These are phyloP conservation scores for Bidens hawaiensis DNA, from an alignment of 140 eudicot species.

Conservation along the genomic window DNA sequence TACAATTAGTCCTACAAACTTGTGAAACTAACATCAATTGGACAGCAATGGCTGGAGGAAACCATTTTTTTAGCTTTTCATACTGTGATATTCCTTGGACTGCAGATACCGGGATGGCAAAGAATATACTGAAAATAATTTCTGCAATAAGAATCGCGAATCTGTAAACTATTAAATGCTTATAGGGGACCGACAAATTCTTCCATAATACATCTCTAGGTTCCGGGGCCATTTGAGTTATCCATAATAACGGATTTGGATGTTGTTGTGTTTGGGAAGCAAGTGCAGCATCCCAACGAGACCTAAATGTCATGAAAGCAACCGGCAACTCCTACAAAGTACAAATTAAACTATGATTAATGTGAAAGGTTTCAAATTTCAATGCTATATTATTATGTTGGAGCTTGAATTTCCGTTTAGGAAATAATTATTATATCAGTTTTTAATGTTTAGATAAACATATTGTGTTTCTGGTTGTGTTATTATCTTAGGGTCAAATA, in stretches of 20 bases:
- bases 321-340: conserved; percentile 71
- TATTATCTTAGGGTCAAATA: too few species aligned
- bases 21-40: conserved; percentile 62
- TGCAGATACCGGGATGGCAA: conserved; percentile 79
- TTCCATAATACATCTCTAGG: conserved; percentile 92
- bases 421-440: too few species aligned
- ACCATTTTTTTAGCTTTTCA: conserved; percentile 78
- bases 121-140: conserved; percentile 63
- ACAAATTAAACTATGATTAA: background rate
- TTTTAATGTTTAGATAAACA: too few species aligned
- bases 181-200: conserved; percentile 57
- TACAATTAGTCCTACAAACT: background rate
- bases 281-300: conserved; percentile 74
- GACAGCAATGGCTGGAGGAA: conserved; percentile 92
- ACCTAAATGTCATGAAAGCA: conserved; percentile 79
- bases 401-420: background rate
- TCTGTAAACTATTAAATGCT: conserved; percentile 53
- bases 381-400: background rate
- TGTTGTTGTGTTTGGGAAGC: conserved; percentile 93
- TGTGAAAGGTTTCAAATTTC: background rate
- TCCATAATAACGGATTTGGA: conserved; percentile 81
- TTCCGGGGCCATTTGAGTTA: conserved; percentile 88
- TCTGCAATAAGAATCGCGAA: conserved; percentile 46
- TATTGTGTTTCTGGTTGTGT: too few species aligned
- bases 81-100: conserved; percentile 86